Conservation (phyloP, 2,329 filamentous ascomycete species). For the Cordyceps cateniannulata region DNA sequence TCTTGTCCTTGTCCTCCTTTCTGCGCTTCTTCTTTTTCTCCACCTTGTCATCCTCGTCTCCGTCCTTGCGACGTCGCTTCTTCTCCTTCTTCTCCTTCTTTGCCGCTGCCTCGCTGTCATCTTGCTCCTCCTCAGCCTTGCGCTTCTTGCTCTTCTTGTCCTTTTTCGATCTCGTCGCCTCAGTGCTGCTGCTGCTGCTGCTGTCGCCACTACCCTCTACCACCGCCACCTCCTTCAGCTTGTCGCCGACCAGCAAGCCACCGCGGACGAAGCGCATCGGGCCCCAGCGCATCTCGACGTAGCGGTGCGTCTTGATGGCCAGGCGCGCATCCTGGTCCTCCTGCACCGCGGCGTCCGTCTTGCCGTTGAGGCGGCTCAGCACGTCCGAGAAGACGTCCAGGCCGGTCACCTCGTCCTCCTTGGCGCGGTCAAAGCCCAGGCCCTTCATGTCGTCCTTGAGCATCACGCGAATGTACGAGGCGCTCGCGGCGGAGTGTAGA, state of each 20-base stretch:
- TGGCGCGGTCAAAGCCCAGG: slow-evolving; percentile 72
- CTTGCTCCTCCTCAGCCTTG: slow-evolving; percentile 23
- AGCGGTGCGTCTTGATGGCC: slow-evolving; percentile 65
- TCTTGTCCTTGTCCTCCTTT: slow-evolving; percentile 27
- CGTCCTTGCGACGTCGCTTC: slow-evolving; percentile 26
- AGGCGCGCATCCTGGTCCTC: slow-evolving; percentile 62
- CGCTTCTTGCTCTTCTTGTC: slow-evolving; percentile 32
- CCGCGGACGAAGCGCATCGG: slow-evolving; percentile 80
- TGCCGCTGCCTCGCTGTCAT: slow-evolving; percentile 16
- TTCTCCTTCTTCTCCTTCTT: slow-evolving; percentile 24
- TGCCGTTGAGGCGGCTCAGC: slow-evolving; percentile 83
- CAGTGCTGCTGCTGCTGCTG: slow-evolving; percentile 15
- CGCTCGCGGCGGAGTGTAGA: slow-evolving; percentile 72
- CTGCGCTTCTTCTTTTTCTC: slow-evolving; percentile 20
- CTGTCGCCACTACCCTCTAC: slow-evolving; percentile 17
- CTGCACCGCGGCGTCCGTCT: slow-evolving; percentile 65
- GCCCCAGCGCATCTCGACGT: slow-evolving; percentile 70
- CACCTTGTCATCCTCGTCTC: slow-evolving; percentile 18
- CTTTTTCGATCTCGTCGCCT: slow-evolving; percentile 20
- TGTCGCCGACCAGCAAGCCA: slow-evolving; percentile 60
- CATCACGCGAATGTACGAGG: slow-evolving; percentile 76
- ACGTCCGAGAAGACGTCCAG: slow-evolving; percentile 82
- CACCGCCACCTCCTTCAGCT: slow-evolving; percentile 35
- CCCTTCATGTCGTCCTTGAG: slow-evolving; percentile 90
- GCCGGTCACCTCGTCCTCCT: slow-evolving; percentile 73